phyloP scores from a whole-genome alignment of 441 rosid species.

The Croton setiger region DNA sequence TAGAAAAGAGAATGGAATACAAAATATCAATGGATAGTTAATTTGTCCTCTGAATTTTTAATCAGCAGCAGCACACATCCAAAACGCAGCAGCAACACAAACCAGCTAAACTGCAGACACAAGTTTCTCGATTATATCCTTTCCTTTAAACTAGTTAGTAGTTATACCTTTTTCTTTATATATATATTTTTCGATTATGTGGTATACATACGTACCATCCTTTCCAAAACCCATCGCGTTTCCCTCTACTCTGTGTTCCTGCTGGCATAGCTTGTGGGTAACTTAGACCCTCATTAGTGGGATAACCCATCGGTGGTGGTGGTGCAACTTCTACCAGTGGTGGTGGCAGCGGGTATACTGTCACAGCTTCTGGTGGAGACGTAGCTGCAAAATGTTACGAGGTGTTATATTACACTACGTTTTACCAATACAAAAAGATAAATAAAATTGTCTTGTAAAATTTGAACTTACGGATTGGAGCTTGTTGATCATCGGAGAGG shows the following conservation, averaged over 20 bases:
- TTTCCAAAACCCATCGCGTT: constrained; percentile 29
- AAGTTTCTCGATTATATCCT: no score
- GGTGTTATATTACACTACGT: no score
- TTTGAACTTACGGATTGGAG: constrained; percentile 1
- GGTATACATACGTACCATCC: constrained; percentile 15
- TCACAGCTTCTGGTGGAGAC: constrained; percentile 6
- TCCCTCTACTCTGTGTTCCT: constrained; percentile 8
- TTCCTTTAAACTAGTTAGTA: no score
- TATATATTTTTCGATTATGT: no score
- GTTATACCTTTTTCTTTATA: no score
- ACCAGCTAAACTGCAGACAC: constrained; percentile 5
- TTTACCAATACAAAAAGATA: no score
- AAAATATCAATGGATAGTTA: neutral
- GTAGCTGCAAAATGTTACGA: neutral
- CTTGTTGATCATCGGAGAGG: neutral
- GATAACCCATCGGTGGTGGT: constrained; percentile 21
- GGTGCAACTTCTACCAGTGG: constrained; percentile 11
- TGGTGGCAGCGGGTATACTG: constrained; percentile 9
- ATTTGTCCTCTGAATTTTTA: neutral
- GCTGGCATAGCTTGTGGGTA: neutral
- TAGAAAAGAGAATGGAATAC: neutral
- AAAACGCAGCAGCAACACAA: neutral
- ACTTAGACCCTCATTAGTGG: neutral
- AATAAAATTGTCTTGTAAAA: no score
- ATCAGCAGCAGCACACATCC: constrained; percentile 3